These are phyloP conservation scores for Oxyria digyna DNA, from an alignment of 148 eudicot genomes.

Conservation along the genomic window DNA sequence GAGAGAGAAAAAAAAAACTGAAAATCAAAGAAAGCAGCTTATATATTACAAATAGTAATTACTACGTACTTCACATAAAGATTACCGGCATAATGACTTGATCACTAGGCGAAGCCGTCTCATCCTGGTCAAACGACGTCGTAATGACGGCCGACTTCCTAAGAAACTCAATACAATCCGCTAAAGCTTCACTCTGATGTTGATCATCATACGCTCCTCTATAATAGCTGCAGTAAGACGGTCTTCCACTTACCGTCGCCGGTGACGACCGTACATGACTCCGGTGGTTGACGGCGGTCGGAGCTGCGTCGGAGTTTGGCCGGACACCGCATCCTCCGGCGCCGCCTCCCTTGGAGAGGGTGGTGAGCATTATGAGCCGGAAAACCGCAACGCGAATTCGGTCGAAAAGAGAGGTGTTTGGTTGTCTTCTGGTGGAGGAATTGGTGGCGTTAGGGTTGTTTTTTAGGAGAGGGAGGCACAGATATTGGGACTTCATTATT, in stretches of 20 bases:
- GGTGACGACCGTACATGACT: not conserved
- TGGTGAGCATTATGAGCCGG: slow-evolving; percentile 11
- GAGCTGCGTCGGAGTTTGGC: not conserved
- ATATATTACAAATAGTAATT: no score
- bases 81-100: not conserved
- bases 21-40: no score
- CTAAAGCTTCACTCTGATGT: slow-evolving; percentile 10
- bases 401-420: not conserved
- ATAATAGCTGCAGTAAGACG: not conserved
- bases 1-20: no score
- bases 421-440: not conserved
- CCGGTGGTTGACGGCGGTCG: not conserved
- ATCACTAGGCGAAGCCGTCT: not conserved
- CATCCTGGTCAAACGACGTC: slow-evolving; percentile 8
- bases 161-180: slow-evolving; percentile 13
- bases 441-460: not conserved
- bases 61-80: slow-evolving; percentile 1
- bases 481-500: slow-evolving; percentile 10
- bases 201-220: not conserved
- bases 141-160: slow-evolving; percentile 1
- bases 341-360: slow-evolving; percentile 9
- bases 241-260: not conserved
- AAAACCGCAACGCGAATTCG: slow-evolving; percentile 10
- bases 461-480: slow-evolving; percentile 10
- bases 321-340: not conserved